Base-by-base conservation (phyloP, 1,284 basidiomycete species). In the Ceratobasidium sp. region DNA sequence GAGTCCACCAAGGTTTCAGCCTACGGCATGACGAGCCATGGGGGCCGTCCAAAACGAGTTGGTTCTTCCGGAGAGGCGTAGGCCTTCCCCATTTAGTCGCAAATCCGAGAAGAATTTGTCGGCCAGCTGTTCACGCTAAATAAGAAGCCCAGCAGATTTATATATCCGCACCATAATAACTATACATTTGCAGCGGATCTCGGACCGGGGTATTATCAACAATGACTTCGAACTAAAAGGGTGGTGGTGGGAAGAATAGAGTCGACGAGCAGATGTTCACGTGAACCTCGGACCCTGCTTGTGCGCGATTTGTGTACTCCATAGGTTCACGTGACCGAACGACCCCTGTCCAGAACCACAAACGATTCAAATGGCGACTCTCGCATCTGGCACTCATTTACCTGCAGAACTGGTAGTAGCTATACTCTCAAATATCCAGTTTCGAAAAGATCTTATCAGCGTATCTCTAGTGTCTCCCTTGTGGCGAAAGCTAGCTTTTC, bases 61-160 rank as follows among this genome's bases (percentile, higher is more conserved):
- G 33, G 22, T 63, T 63, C 9, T 44, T 24, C 60, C 60, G 60
- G 22, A 17, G 24, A 17, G 44, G 24, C 44, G 5, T 2, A 17
- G 8, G 29, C 19, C 33, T 29, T 19, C 60, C 45, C 60, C 60
- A 63, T 63, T 15, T 17, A 29, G 60, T 7, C n/a, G 17, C n/a
- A 60, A 45, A 45, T n/a, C 59, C 59, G 36, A 6, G 7, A 33
- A 45, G 60, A 63, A 63, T 63, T 27, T 29, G 60, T 29, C 44
- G 29, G 15, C 60, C 44, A 8, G 14, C 6, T 41, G 36, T 11
- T 41, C 36, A 41, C 36, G 4, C 36, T 11, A 41, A 41, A 11
- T 41, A 4, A 41, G 36, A 41, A 41, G 36, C 36, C 36, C 36
- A 41, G 36, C 36, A 41, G 4, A 41, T 4, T 41, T 11, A 41